Evolutionary conservation across 2,329 filamentous ascomycete genomes (phyloP).

Genomic region (Cladophialophora bantiana): DNA sequence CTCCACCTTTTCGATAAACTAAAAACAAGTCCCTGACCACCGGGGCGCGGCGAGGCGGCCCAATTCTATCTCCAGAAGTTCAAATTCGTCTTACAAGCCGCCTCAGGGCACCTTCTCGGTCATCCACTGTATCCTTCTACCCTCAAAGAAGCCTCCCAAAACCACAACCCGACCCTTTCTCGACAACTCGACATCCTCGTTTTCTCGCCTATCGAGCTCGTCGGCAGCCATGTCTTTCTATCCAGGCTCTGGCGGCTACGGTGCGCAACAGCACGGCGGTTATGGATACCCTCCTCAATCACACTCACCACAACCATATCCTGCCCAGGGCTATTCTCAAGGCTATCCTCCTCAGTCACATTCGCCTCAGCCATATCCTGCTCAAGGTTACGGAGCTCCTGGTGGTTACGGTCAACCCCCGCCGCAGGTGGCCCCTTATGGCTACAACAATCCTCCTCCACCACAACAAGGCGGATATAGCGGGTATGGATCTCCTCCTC

Average conservation of each 20-base stretch:
- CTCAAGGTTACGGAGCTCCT: constrained; percentile 34
- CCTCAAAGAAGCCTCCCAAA: background rate
- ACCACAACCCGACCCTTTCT: constrained; percentile 21
- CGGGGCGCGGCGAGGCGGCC: constrained; percentile 10
- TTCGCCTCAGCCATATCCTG: constrained; percentile 44
- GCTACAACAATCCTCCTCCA: constrained; percentile 42
- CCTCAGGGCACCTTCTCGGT: background rate
- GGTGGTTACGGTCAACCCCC: constrained; percentile 57
- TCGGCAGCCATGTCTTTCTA: constrained; percentile 32
- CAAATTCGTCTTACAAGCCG: constrained; percentile 16
- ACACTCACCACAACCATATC: constrained; percentile 45
- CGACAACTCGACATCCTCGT: constrained; percentile 1
- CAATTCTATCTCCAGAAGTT: constrained; percentile 18
- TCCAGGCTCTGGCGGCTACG: constrained; percentile 30
- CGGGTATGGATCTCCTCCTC: constrained; percentile 40
- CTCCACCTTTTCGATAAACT: constrained; percentile 8
- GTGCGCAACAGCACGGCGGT: constrained; percentile 53
- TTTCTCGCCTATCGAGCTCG: constrained; percentile 16
- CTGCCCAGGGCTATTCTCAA: constrained; percentile 38
- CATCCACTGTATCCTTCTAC: background rate
- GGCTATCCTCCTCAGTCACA: constrained; percentile 42
- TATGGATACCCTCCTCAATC: constrained; percentile 40
- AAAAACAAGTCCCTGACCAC: constrained; percentile 11
- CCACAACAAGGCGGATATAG: constrained; percentile 47
- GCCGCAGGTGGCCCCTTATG: constrained; percentile 43